Conservation (phyloP, 768 basidiomycete species). For the Tylopilus rubrobrunneus region DNA sequence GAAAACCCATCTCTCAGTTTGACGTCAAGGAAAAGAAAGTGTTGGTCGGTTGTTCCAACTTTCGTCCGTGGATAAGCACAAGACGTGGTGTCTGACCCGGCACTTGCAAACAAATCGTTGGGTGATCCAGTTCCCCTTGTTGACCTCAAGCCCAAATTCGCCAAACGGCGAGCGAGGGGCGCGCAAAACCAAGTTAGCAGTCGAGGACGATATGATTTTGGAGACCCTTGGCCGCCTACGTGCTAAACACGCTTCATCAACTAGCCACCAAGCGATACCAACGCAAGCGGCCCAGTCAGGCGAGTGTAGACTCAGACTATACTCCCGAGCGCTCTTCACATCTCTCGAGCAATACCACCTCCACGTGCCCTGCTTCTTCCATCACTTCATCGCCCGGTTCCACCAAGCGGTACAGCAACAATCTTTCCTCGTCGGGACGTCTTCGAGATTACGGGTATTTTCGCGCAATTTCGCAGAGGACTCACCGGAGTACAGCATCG, state of each 20-base stretch:
- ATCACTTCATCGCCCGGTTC: constrained; percentile 41
- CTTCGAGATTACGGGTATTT: constrained; percentile 73
- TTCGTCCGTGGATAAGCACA: no score
- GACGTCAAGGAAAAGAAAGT: no score
- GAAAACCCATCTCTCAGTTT: no score
- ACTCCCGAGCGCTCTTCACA: constrained; percentile 33
- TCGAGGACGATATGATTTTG: constrained; percentile 82
- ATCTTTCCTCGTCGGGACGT: constrained; percentile 76
- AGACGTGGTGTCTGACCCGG: no score
- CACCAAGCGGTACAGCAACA: constrained; percentile 78
- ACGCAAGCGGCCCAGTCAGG: constrained; percentile 12
- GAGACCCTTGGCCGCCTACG: constrained; percentile 60
- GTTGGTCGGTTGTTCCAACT: no score
- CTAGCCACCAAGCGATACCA: constrained; percentile 18
- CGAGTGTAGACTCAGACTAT: constrained; percentile 29
- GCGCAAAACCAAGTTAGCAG: constrained; percentile 65
- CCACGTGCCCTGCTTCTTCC: constrained; percentile 39
- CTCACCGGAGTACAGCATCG: constrained; percentile 34
- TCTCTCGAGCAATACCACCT: constrained; percentile 35
- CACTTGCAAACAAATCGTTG: no score
- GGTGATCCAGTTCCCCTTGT: no score
- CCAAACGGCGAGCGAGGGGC: constrained; percentile 72
- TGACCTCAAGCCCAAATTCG: constrained; percentile 44
- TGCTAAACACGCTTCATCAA: constrained; percentile 28
- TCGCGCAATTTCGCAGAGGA: constrained; percentile 49